Conservation (phyloP, 2,329 filamentous ascomycete genomes). For the Penicillium glabrum region DNA sequence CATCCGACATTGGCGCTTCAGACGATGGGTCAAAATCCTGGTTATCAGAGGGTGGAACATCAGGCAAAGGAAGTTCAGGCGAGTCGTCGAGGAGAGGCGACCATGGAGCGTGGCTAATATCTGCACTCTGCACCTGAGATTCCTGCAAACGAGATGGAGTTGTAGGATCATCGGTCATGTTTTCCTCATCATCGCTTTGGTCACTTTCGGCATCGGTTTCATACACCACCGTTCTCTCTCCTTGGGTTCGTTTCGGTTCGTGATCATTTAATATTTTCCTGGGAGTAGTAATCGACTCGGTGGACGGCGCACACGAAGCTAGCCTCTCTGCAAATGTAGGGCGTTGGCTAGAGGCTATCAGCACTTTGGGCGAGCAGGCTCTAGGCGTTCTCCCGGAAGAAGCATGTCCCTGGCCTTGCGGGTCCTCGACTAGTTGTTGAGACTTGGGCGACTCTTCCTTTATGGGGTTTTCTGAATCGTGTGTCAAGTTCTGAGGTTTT, state of each 20-base stretch:
- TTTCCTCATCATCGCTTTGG: constrained; percentile 30
- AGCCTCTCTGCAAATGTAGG: neutral
- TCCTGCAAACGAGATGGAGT: constrained; percentile 4
- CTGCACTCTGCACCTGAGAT: neutral
- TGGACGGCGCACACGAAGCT: neutral
- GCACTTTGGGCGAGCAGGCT: neutral
- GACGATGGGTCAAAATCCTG: constrained; percentile 24
- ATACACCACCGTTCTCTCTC: constrained; percentile 38
- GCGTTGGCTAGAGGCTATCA: neutral
- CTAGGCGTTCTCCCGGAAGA: constrained; percentile 5
- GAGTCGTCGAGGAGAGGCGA: constrained; percentile 26
- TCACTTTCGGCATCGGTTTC: constrained; percentile 45
- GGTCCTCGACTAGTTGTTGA: neutral
- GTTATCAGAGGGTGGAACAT: constrained; percentile 21
- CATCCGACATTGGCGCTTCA: constrained; percentile 33
- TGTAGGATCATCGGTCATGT: constrained; percentile 11
- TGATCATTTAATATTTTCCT: neutral
- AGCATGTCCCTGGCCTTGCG: constrained; percentile 1
- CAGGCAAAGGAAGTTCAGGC: constrained; percentile 32
- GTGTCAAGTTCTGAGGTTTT: neutral
- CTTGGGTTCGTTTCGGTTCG: constrained; percentile 5
- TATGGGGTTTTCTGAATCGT: constrained; percentile 3
- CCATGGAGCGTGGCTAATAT: constrained; percentile 3
- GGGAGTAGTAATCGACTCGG: neutral
- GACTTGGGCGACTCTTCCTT: constrained; percentile 22